Evolutionary conservation across 2,329 filamentous ascomycete genomes (phyloP).

Genomic region (Ophiostoma perfectum): DNA sequence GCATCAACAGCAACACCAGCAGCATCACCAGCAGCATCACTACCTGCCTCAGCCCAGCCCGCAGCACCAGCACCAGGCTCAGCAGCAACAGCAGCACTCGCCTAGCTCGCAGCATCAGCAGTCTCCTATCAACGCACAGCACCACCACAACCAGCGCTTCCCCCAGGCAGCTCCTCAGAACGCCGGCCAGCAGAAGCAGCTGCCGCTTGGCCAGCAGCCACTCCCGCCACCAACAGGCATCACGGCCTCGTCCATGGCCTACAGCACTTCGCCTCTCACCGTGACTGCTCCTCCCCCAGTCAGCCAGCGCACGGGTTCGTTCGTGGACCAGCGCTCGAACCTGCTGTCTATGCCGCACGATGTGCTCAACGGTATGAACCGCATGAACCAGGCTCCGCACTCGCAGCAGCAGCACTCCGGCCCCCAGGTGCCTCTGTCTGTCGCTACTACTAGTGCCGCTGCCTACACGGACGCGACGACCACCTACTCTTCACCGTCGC

Average conservation of each 20-base stretch:
- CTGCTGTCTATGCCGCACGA: conserved; percentile 12
- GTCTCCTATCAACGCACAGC: conserved; percentile 49
- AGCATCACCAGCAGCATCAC: conserved; percentile 10
- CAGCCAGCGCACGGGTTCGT: conserved; percentile 6
- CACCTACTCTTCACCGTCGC: conserved; percentile 60
- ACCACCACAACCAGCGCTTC: conserved; percentile 4
- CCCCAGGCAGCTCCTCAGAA: background rate
- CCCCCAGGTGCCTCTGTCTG: conserved; percentile 29
- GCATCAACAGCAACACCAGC: conserved; percentile 9
- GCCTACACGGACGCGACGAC: conserved; percentile 13
- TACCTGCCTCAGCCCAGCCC: conserved; percentile 30
- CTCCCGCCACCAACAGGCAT: conserved; percentile 11
- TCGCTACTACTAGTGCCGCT: conserved; percentile 10
- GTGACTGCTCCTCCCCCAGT: background rate
- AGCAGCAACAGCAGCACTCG: conserved; percentile 22
- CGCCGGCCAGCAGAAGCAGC: background rate
- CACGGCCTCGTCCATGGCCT: conserved; percentile 9
- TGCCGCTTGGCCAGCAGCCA: conserved; percentile 11
- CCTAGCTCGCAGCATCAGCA: conserved; percentile 18
- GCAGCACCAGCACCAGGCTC: conserved; percentile 37
- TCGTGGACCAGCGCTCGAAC: conserved; percentile 13
- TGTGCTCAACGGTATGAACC: conserved; percentile 3
- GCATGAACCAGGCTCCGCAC: conserved; percentile 14
- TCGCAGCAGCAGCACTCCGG: conserved; percentile 9
- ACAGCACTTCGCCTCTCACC: background rate